phyloP scores from a whole-genome alignment of 768 basidiomycete genomes.

The Steccherinum ochraceum region DNA sequence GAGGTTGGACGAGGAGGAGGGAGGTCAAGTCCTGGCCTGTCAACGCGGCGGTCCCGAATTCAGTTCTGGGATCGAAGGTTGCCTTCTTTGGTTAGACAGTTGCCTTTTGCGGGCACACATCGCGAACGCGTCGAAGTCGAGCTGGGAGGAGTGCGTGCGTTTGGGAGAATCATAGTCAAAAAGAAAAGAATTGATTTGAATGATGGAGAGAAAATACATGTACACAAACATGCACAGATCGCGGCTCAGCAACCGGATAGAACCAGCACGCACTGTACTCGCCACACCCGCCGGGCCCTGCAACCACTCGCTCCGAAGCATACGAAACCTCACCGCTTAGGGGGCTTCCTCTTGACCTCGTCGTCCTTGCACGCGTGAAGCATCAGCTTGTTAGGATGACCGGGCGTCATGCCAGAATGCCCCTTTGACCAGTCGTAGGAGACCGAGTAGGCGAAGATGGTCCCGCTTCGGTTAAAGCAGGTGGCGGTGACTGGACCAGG shows the following conservation, averaged over 20 bases:
- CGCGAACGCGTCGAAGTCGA: too few relatives aligned
- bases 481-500: constrained; percentile 76
- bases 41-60: not conserved
- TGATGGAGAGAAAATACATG: not conserved
- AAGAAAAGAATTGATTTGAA: not conserved
- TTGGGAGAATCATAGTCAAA: too few relatives aligned
- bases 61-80: not conserved
- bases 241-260: not conserved
- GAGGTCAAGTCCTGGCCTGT: not conserved
- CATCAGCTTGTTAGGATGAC: constrained; percentile 74
- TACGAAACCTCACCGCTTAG: constrained; percentile 22
- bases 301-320: not conserved
- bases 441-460: constrained; percentile 86
- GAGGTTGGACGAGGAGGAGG: not conserved
- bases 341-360: constrained; percentile 64
- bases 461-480: constrained; percentile 82
- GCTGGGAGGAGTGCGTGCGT: too few relatives aligned
- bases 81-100: not conserved
- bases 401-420: constrained; percentile 74
- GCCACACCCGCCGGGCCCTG: too few relatives aligned
- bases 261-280: not conserved
- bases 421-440: constrained; percentile 96
- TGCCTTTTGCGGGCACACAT: not conserved
- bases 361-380: constrained; percentile 83
- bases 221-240: not conserved